Base-by-base conservation (phyloP, 257 asterid species). In the Misopates orontium region DNA sequence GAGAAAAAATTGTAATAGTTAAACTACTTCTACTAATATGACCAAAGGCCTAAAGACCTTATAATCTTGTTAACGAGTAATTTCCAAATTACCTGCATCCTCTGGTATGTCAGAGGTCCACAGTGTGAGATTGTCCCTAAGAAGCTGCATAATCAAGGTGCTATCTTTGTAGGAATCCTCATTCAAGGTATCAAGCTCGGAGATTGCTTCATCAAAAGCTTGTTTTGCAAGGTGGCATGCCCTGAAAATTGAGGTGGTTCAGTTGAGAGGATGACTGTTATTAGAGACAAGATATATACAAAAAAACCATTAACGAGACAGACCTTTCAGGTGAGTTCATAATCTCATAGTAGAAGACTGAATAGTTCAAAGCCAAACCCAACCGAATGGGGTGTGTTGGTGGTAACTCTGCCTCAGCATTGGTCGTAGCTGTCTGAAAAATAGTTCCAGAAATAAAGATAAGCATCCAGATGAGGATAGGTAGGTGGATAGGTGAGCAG, bases 161-260 rank as follows among this genome's bases (percentile, higher is more conserved):
- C 96, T 85, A 74, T 91, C 96, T 78, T 91, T 88, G 85, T 91
- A 88, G 40, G 97, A 91, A 62, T 91, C 97, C 81, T 91, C 97
- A 17, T 73, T 86, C 77, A 90, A 80, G 79, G 84, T 75, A 70
- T 90, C 97, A 56, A 90, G 87, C 75, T 91, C 96, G 0, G 95
- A 84, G 71, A 88, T 88, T 63, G 97, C 97, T 81, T 91, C 97
- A 80, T 91, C 97, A 83, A 91, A 88, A 62, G 97, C 97, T 78
- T 86, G 96, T 76, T 90, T 90, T 12, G 96, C 97, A 60, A 90
- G 91, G 78, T 86, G 95, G 77, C 97, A 91, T 54, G 97, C 97
- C 86, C 97, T 86, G 76, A 60, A 73, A 64, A 59, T 21, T 15
- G 0, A 73, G 11, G 42, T 36, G 42, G 42, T 36, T 36, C 42